Conservation (phyloP, 139 green algal species). For the Deuterostichococcus epilithicus region DNA sequence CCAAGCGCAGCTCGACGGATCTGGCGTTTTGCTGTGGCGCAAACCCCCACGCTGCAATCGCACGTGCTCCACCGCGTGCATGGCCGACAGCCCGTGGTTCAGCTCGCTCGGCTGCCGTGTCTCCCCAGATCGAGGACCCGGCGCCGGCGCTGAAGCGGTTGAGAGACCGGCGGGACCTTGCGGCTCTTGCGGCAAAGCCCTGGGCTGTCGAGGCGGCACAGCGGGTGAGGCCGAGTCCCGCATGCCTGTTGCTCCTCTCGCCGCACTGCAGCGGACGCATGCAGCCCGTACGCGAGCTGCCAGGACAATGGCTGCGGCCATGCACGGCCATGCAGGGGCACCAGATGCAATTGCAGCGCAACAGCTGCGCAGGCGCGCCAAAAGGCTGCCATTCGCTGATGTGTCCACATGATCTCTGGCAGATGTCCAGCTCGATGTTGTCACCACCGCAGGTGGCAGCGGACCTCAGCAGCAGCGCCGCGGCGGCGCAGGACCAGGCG, state of each 20-base stretch:
- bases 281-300: no score
- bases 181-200: slow-evolving; percentile 22
- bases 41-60: no score
- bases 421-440: not conserved
- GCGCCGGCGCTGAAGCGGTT: slow-evolving; percentile 67
- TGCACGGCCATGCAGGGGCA: no score
- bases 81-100: no score
- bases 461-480: not conserved
- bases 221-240: not conserved
- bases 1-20: no score
- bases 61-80: no score
- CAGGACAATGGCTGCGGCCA: no score
- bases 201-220: slow-evolving; percentile 40
- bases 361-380: not conserved
- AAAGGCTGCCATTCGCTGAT: no score
- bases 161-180: slow-evolving; percentile 66
- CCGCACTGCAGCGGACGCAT: slow-evolving; percentile 11
- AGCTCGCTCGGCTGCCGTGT: not conserved
- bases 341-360: not conserved
- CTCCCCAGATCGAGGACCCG: slow-evolving; percentile 76
- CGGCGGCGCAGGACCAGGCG: not conserved
- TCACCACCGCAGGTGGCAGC: not conserved
- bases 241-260: no score
- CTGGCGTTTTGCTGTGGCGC: no score
- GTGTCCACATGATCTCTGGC: no score